These are phyloP conservation scores for Phytophthora pluvialis DNA, from an alignment of 352 stramenopile species.

Conservation along the genomic window DNA sequence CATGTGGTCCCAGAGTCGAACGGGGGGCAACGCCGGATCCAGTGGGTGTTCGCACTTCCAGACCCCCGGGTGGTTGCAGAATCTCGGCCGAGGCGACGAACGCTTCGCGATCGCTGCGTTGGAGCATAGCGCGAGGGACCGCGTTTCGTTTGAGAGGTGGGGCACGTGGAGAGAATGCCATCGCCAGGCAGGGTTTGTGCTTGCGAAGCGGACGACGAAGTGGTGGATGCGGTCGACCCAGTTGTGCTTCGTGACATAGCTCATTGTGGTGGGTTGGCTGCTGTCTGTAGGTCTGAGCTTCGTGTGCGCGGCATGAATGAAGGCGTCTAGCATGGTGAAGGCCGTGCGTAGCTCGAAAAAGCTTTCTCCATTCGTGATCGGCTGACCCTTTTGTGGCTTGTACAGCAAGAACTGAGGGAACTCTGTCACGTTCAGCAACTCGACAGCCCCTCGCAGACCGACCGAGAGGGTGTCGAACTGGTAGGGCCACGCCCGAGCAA, in stretches of 20 bases:
- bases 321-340: slow-evolving; percentile 48
- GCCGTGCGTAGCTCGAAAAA: slow-evolving; percentile 29
- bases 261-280: background rate
- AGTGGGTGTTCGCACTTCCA: slow-evolving; percentile 30
- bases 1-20: slow-evolving; percentile 43
- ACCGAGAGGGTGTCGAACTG: slow-evolving; percentile 48
- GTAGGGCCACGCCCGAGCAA: slow-evolving; percentile 39
- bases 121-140: slow-evolving; percentile 14
- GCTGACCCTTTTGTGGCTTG: slow-evolving; percentile 1
- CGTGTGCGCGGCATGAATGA: slow-evolving; percentile 18
- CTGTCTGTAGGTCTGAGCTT: background rate
- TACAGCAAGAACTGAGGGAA: slow-evolving; percentile 43
- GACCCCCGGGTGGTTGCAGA: slow-evolving; percentile 34
- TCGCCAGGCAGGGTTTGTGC: background rate
- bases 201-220: slow-evolving; percentile 23
- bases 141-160: background rate
- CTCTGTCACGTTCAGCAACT: slow-evolving; percentile 35
- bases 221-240: slow-evolving; percentile 53
- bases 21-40: slow-evolving; percentile 5
- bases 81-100: slow-evolving; percentile 11
- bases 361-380: slow-evolving; percentile 15
- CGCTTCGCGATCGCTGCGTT: slow-evolving; percentile 1
- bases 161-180: slow-evolving; percentile 3
- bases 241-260: slow-evolving; percentile 39
- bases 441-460: slow-evolving; percentile 28